Base-by-base conservation (phyloP, 768 basidiomycete species). In the Podaxis rugospora region DNA sequence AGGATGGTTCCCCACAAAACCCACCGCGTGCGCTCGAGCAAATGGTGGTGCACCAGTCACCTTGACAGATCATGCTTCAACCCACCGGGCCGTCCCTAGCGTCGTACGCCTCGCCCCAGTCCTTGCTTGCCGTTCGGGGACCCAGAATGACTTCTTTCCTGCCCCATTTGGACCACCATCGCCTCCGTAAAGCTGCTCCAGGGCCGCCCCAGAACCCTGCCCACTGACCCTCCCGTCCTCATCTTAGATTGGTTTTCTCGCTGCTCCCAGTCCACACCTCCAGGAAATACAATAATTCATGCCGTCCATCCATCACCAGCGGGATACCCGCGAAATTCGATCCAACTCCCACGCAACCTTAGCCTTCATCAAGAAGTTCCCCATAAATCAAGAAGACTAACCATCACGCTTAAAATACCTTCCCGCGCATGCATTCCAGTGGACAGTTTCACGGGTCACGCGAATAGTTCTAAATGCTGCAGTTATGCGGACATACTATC, bases 331-430 rank as follows among this genome's bases (percentile, higher is more conserved):
- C 6, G 5, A 44, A 7, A 0, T 7, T 9, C 2, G 9, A 14
- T 23, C 14, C 23, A 14, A 36, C 18, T 57, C 57, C 32, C 57
- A 57, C 57, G 47, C n/a, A 37, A 5, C 47, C 32, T 50, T 40
- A 11, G 23, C 23, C 35, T 37, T 23, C 47, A 57, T 57, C 57
- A 50, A 57, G 57, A 57, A 57, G 57, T 27, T 49, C 35, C n/a
- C 42, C 42, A 18, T 18, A 18, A 44, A 6, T 44, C 37, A 10
- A 47, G 28, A 25, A 25, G 23, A n/a, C 42, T 44, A 32, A 1
- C 28, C 28, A 35, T 5, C 32, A 57, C 7, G 4, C 42, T 47
- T 35, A 57, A 57, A 57, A 57, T 57, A 51, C 37, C 28, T 28
- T 6, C 50, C 51, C 18, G 21, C n/a, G 39, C 25, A 40, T 36